These are phyloP conservation scores for Neonectria neomacrospora DNA, from an alignment of 2,329 filamentous ascomycete genomes.

Conservation along the genomic window DNA sequence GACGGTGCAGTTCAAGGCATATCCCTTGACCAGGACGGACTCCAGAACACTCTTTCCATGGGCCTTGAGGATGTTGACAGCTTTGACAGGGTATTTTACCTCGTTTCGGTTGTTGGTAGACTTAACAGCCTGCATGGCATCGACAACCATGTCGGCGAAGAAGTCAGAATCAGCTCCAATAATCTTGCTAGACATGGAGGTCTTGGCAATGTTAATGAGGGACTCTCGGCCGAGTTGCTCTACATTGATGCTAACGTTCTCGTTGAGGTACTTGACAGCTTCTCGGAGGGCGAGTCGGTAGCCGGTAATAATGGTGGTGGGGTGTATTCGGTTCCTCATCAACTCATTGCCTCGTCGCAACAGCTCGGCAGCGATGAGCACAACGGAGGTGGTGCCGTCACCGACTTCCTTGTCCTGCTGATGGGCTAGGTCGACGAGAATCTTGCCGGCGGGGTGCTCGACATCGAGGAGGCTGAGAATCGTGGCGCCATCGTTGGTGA, in stretches of 20 bases:
- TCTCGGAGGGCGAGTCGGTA: constrained; percentile 95
- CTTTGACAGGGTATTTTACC: constrained; percentile 97
- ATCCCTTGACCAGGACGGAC: constrained; percentile 92
- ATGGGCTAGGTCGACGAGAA: constrained; percentile 95
- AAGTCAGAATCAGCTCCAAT: constrained; percentile 96
- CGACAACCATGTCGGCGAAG: constrained; percentile 96
- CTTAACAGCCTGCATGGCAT: constrained; percentile 94
- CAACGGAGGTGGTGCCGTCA: constrained; percentile 97
- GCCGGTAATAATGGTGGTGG: constrained; percentile 98
- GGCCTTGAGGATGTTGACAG: constrained; percentile 97
- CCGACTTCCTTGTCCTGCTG: constrained; percentile 99
- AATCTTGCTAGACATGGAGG: constrained; percentile 99
- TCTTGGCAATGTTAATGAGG: constrained; percentile 94
- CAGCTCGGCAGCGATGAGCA: constrained; percentile 96
- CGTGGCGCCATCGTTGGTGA: constrained; percentile 98
- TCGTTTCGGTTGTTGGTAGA: constrained; percentile 90
- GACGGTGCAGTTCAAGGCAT: constrained; percentile 98
- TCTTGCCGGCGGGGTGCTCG: constrained; percentile 98
- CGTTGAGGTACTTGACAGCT: constrained; percentile 98
- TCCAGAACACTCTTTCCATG: constrained; percentile 93
- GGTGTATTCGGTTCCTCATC: constrained; percentile 99
- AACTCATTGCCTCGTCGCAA: constrained; percentile 94
- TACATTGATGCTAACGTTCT: constrained; percentile 96
- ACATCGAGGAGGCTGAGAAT: constrained; percentile 96
- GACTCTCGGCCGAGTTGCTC: constrained; percentile 91